A percentile compares a stretch with the other conserved stretches of the same genome.
phyloP scores from a whole-genome alignment of 257 asterid species.

The Rhazya stricta region DNA sequence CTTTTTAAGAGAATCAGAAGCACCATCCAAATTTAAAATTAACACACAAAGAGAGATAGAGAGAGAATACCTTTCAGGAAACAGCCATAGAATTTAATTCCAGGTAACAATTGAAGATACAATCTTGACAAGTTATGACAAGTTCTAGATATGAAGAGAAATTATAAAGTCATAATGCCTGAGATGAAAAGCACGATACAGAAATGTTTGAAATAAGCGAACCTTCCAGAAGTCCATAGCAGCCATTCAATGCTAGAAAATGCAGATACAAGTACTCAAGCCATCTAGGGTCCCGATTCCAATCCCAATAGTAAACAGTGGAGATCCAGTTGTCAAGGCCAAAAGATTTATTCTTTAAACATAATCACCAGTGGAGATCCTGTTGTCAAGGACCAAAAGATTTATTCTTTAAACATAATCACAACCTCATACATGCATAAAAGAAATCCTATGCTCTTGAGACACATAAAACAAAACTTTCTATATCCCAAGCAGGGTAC shows the following conservation, averaged over 20 bases:
- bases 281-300: not conserved
- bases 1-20: not conserved
- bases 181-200: not conserved
- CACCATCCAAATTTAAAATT: no score
- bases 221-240: not conserved
- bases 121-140: not conserved
- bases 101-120: no score
- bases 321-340: not conserved
- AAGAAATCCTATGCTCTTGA: no score
- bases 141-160: not conserved
- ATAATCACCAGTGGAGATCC: not conserved
- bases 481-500: not conserved
- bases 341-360: not conserved
- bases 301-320: not conserved
- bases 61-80: not conserved
- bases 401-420: not conserved
- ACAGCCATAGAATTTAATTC: not conserved
- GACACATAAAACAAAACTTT: no score
- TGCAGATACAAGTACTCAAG: not conserved
- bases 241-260: not conserved
- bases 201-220: not conserved
- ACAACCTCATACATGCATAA: not conserved
- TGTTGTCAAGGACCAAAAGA: not conserved
- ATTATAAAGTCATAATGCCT: not conserved
- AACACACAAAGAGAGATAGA: no score